These are phyloP conservation scores for Phytopythium vexans DNA, from an alignment of 352 stramenopile species.

Conservation along the genomic window DNA sequence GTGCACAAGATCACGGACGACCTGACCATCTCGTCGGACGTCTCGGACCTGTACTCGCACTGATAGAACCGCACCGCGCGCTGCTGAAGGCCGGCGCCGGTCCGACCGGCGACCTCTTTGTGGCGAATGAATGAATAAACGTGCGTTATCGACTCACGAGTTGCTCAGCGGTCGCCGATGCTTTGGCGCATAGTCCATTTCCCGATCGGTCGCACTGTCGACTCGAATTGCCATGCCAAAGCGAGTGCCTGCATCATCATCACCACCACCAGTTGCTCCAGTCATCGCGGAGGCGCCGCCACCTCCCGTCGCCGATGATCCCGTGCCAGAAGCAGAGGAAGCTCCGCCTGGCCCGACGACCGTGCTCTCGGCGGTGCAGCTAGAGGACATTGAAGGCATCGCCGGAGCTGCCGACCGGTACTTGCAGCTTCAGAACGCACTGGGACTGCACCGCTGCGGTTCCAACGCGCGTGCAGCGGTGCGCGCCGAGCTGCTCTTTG, in stretches of 20 bases:
- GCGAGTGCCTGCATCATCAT: no score
- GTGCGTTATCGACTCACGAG: no score
- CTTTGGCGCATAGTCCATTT: no score
- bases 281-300: conserved; percentile 13
- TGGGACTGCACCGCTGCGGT: conserved; percentile 45
- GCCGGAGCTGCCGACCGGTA: conserved; percentile 22
- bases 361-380: conserved; percentile 34
- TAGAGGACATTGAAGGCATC: conserved; percentile 22
- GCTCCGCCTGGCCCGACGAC: conserved; percentile 4
- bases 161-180: no score
- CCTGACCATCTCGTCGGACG: conserved; percentile 85
- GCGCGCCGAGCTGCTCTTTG: conserved; percentile 67
- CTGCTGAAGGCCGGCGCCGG: no score
- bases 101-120: no score
- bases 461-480: conserved; percentile 45
- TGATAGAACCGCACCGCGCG: conserved; percentile 8
- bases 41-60: conserved; percentile 95
- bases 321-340: conserved; percentile 1
- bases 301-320: not conserved
- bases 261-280: not conserved
- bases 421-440: conserved; percentile 26
- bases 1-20: conserved; percentile 90
- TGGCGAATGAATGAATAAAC: no score
- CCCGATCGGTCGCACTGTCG: no score
- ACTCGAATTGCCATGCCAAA: no score